A percentile compares a stretch with the other conserved stretches of the same genome.
These are phyloP conservation scores for Emmonsiellopsis sp. DNA, from an alignment of 2,329 filamentous ascomycete genomes.

Conservation along the genomic window DNA sequence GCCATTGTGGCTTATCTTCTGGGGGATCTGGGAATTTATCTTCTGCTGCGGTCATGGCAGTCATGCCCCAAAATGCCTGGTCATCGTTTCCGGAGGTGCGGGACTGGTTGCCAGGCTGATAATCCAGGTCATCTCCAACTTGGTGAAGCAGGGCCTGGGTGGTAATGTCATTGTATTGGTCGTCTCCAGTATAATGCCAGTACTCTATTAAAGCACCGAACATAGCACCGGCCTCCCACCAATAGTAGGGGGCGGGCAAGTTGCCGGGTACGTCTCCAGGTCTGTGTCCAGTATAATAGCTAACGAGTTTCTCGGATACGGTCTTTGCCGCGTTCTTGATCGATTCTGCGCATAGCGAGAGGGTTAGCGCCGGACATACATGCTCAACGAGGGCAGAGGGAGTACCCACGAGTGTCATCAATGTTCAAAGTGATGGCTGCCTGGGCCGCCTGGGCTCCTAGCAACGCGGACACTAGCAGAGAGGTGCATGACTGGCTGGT, in stretches of 20 bases:
- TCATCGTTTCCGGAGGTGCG: constrained; percentile 45
- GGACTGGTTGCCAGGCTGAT: constrained; percentile 57
- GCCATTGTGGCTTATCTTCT: constrained; percentile 57
- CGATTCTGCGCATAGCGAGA: constrained; percentile 29
- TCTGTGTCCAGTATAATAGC: constrained; percentile 26
- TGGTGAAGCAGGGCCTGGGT: constrained; percentile 64
- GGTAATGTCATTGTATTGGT: constrained; percentile 59
- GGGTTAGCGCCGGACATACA: neutral
- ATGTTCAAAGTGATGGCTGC: constrained; percentile 18
- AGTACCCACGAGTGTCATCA: constrained; percentile 17
- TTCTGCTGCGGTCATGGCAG: constrained; percentile 70
- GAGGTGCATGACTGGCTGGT: constrained; percentile 10
- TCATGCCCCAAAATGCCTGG: constrained; percentile 76
- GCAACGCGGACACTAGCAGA: constrained; percentile 10
- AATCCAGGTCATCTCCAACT: constrained; percentile 62
- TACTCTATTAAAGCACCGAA: constrained; percentile 60
- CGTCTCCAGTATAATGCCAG: constrained; percentile 69
- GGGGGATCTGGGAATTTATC: constrained; percentile 63
- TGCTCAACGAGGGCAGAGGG: neutral
- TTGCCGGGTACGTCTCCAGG: constrained; percentile 24
- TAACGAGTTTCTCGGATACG: constrained; percentile 24
- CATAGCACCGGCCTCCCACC: constrained; percentile 31
- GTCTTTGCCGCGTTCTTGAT: constrained; percentile 26
- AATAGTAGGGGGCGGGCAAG: constrained; percentile 27
- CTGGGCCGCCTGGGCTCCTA: constrained; percentile 16